A percentile compares a stretch with the other conserved stretches of the same genome.
These are phyloP conservation scores for Exophiala calicioides DNA, from an alignment of 2,329 filamentous ascomycete genomes.

Conservation along the genomic window DNA sequence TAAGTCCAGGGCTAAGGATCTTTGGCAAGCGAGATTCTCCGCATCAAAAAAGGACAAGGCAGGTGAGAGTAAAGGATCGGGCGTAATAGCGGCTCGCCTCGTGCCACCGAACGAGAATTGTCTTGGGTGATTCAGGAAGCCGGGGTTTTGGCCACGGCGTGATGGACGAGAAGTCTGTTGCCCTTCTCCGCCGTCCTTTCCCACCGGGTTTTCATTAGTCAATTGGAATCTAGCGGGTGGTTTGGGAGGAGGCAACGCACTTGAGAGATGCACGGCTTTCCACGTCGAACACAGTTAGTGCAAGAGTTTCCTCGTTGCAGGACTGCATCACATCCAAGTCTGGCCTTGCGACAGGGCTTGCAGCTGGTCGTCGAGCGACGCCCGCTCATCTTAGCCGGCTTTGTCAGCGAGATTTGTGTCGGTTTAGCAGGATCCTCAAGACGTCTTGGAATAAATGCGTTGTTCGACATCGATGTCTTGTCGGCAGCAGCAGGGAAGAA, in stretches of 20 bases:
- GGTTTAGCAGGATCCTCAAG: too few species aligned
- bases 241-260: not conserved
- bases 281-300: slow-evolving; percentile 14
- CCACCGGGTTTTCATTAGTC: not conserved
- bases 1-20: not conserved
- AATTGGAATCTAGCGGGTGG: not conserved
- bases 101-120: not conserved
- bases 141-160: not conserved
- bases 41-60: not conserved
- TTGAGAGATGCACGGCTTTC: slow-evolving; percentile 3
- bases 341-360: slow-evolving; percentile 14
- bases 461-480: too few species aligned
- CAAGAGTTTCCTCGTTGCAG: slow-evolving; percentile 6
- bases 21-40: slow-evolving; percentile 1
- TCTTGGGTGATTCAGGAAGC: not conserved
- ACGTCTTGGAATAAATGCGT: too few species aligned
- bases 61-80: not conserved
- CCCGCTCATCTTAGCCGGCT: slow-evolving; percentile 6
- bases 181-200: not conserved
- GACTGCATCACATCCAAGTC: slow-evolving; percentile 14
- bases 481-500: too few species aligned
- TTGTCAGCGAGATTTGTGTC: too few species aligned
- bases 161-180: not conserved
- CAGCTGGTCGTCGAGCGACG: slow-evolving; percentile 11
- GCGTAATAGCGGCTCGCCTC: too few species aligned